Evolutionary conservation across 2,329 filamentous ascomycete genomes (phyloP).

Genomic region (Talaromyces sp.): DNA sequence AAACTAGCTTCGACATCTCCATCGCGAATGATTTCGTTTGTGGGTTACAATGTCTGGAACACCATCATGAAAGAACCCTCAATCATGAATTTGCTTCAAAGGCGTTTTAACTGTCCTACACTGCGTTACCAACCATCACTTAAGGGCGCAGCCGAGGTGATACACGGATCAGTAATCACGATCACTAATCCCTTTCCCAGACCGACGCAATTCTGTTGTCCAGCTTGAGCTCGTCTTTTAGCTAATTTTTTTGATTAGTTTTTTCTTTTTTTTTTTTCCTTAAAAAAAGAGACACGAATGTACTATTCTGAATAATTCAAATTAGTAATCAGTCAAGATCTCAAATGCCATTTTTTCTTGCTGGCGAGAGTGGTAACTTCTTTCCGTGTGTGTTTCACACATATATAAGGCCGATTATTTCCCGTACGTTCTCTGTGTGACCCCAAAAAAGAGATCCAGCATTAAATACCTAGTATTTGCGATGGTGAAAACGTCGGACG

Average conservation of each 20-base stretch:
- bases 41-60: no score
- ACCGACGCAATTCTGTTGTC: no score
- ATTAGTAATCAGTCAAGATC: not conserved
- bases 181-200: not conserved
- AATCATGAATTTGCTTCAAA: no score
- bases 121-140: not conserved
- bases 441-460: not conserved
- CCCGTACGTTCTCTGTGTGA: not conserved
- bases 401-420: not conserved
- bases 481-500: not conserved
- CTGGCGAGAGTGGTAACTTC: not conserved
- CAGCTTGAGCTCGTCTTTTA: not conserved
- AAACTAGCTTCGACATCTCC: no score
- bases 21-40: no score
- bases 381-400: not conserved
- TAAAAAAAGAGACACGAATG: not conserved
- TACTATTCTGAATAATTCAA: not conserved
- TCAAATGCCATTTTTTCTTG: not conserved
- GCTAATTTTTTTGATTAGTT: not conserved
- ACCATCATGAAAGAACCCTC: no score
- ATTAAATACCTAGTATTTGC: not conserved
- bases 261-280: not conserved
- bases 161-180: not conserved
- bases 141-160: not conserved
- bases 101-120: not conserved